A percentile compares a stretch with the other conserved stretches of the same genome.
Evolutionary conservation across 176 grass and related monocot species (phyloP).

Genomic region (Alopecurus myosuroides): DNA sequence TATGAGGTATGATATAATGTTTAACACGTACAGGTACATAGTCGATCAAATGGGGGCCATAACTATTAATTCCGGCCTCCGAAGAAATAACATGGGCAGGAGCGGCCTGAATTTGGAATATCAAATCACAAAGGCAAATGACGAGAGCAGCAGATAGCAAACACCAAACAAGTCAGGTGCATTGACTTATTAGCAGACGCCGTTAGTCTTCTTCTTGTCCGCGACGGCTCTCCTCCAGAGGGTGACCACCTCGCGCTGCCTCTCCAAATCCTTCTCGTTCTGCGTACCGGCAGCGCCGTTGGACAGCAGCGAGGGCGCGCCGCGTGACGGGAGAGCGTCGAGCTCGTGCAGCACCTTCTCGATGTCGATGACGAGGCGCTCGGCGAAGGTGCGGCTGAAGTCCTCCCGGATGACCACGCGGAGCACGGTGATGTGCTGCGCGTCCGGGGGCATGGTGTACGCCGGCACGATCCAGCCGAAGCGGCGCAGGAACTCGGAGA

Average conservation of each 20-base stretch:
- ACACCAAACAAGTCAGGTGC: not conserved
- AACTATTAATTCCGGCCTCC: not conserved
- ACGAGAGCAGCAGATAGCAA: not conserved
- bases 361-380: conserved; percentile 74
- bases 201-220: conserved; percentile 55
- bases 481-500: conserved; percentile 77
- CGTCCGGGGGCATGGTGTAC: conserved; percentile 85
- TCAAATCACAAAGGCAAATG: not conserved
- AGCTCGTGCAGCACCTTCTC: conserved; percentile 79
- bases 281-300: not conserved
- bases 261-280: conserved; percentile 11
- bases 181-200: conserved; percentile 39
- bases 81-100: not conserved
- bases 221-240: conserved; percentile 59
- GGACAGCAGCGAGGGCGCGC: not conserved
- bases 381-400: conserved; percentile 87
- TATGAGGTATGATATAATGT: not conserved
- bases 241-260: conserved; percentile 38
- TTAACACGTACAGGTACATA: not conserved
- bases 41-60: not conserved
- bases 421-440: conserved; percentile 72
- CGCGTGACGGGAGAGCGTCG: conserved; percentile 34
- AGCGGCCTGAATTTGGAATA: not conserved
- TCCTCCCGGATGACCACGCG: conserved; percentile 80
- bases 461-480: conserved; percentile 96